These are phyloP conservation scores for Primulina eburnea DNA, from an alignment of 257 asterid species.

Conservation along the genomic window DNA sequence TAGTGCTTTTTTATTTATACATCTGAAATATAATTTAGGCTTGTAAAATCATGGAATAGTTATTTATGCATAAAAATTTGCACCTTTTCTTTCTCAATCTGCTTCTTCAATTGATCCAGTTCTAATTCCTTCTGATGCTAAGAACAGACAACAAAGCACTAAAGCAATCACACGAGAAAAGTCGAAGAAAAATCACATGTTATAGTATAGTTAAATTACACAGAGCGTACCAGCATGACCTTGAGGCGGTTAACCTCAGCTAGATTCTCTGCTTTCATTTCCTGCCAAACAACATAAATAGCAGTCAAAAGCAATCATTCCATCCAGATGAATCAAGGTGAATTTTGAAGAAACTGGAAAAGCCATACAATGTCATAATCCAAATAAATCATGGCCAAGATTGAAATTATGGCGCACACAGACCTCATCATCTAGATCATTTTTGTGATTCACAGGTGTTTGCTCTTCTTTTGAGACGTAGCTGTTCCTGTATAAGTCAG, in stretches of 20 bases:
- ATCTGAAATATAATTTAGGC: background rate
- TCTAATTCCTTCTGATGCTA: slow-evolving; percentile 89
- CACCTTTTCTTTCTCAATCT: slow-evolving; percentile 85
- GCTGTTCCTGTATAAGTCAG: slow-evolving; percentile 34
- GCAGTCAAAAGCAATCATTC: slow-evolving; percentile 15
- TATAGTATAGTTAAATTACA: slow-evolving; percentile 13
- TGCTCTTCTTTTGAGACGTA: slow-evolving; percentile 36
- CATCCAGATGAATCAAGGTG: slow-evolving; percentile 11
- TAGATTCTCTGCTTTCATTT: slow-evolving; percentile 42
- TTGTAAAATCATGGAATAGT: background rate
- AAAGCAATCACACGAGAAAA: slow-evolving; percentile 24
- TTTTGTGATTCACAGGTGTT: slow-evolving; percentile 18
- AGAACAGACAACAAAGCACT: slow-evolving; percentile 26
- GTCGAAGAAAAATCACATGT: background rate
- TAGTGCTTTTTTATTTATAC: background rate
- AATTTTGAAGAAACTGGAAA: background rate
- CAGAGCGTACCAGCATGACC: slow-evolving; percentile 67
- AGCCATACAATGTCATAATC: background rate
- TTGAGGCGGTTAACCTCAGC: slow-evolving; percentile 58
- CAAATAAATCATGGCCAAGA: background rate
- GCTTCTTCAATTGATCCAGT: slow-evolving; percentile 65
- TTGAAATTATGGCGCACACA: slow-evolving; percentile 14
- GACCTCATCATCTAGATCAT: slow-evolving; percentile 51
- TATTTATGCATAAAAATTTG: background rate
- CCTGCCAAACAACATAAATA: slow-evolving; percentile 27